Evolutionary conservation across 805 yeast species (phyloP).

Genomic region (Saccharomycopsis fodiens): DNA sequence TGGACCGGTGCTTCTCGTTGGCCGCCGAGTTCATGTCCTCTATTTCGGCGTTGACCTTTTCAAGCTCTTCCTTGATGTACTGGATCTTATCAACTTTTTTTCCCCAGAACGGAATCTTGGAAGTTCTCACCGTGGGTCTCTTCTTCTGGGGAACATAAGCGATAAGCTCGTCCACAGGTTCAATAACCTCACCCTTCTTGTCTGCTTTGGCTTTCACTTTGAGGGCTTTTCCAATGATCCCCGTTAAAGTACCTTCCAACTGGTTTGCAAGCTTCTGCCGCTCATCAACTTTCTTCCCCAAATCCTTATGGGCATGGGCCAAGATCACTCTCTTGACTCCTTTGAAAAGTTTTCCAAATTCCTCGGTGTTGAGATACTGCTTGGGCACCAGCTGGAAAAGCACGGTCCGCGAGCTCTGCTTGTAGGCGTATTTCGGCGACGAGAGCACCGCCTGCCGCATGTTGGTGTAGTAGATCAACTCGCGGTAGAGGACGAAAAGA

Average conservation of each 20-base stretch:
- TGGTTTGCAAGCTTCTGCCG: constrained; percentile 53
- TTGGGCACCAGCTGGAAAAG: constrained; percentile 80
- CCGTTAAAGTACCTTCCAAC: constrained; percentile 61
- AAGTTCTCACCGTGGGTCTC: constrained; percentile 49
- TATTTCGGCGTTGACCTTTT: constrained; percentile 50
- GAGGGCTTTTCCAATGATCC: constrained; percentile 52
- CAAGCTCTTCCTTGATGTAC: constrained; percentile 48
- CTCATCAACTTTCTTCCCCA: constrained; percentile 47
- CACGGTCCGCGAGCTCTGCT: constrained; percentile 71
- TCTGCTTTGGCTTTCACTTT: constrained; percentile 57
- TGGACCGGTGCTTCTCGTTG: constrained; percentile 32
- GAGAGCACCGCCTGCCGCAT: constrained; percentile 71
- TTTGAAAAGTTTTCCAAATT: constrained; percentile 65
- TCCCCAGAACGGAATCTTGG: constrained; percentile 37
- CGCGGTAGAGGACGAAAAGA: constrained; percentile 73
- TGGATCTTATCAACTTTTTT: constrained; percentile 58
- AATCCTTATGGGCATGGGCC: constrained; percentile 47
- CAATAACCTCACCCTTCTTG: constrained; percentile 49
- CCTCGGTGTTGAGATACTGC: constrained; percentile 60
- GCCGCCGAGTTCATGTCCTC: constrained; percentile 44
- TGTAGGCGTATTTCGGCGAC: constrained; percentile 71
- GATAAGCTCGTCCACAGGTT: constrained; percentile 40
- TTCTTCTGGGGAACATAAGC: constrained; percentile 58
- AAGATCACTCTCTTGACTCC: constrained; percentile 83
- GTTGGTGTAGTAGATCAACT: constrained; percentile 68